Evolutionary conservation across 2,329 filamentous ascomycete genomes (phyloP).

Genomic region (Pyricularia sp.): DNA sequence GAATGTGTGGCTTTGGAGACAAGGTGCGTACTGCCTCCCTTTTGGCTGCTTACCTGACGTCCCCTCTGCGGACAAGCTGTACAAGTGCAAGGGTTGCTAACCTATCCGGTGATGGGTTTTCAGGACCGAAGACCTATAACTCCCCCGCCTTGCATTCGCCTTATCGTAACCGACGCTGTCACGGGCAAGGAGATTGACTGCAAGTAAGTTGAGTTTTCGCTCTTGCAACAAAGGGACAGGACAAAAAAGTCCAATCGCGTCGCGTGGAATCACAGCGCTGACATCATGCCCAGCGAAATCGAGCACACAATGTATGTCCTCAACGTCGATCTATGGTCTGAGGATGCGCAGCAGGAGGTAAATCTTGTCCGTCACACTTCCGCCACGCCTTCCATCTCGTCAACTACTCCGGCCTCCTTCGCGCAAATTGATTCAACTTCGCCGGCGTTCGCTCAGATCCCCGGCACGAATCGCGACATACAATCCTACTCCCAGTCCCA

Average conservation of each 20-base stretch:
- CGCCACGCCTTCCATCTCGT: slow-evolving; percentile 67
- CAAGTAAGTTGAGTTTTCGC: slow-evolving; percentile 47
- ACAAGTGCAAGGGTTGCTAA: not conserved
- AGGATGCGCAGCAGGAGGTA: slow-evolving; percentile 54
- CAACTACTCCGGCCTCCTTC: slow-evolving; percentile 71
- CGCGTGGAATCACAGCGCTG: not conserved
- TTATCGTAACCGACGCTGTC: slow-evolving; percentile 65
- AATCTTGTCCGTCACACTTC: slow-evolving; percentile 57
- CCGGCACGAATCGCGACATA: slow-evolving; percentile 28
- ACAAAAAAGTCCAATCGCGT: not conserved
- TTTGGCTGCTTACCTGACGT: not conserved
- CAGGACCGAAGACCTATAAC: slow-evolving; percentile 94
- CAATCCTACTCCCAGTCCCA: slow-evolving; percentile 9
- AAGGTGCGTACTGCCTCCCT: slow-evolving; percentile 54
- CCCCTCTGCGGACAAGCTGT: not conserved
- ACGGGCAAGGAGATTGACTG: slow-evolving; percentile 77
- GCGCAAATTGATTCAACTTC: slow-evolving; percentile 35
- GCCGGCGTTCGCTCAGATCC: slow-evolving; percentile 23
- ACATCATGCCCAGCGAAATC: slow-evolving; percentile 44
- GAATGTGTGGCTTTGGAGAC: slow-evolving; percentile 98
- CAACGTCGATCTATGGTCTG: slow-evolving; percentile 60
- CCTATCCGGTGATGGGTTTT: not conserved
- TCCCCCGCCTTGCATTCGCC: slow-evolving; percentile 81
- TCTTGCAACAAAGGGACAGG: not conserved
- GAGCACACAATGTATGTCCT: slow-evolving; percentile 43